Evolutionary conservation across 1,284 basidiomycete species (phyloP).

Genomic region (Cutaneotrichosporon sp.): DNA sequence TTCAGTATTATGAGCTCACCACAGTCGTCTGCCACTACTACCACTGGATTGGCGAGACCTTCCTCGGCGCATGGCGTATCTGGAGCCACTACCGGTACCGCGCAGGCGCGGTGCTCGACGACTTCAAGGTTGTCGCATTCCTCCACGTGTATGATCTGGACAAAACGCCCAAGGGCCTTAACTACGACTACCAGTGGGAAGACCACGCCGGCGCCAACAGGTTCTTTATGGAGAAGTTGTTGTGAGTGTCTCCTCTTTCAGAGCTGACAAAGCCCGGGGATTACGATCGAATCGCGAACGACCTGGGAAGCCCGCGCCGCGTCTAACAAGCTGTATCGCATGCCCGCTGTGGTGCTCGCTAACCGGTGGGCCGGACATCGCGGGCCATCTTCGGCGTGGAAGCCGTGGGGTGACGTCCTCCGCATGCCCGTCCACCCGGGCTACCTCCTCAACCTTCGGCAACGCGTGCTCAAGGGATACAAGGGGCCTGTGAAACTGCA

Average conservation of each 20-base stretch:
- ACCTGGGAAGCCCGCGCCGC: constrained; percentile 28
- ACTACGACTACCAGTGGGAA: constrained; percentile 24
- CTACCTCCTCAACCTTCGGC: constrained; percentile 34
- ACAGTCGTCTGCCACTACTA: constrained; percentile 24
- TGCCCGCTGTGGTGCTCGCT: constrained; percentile 27
- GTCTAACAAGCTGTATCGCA: constrained; percentile 24
- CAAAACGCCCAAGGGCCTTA: constrained; percentile 21
- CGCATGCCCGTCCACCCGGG: constrained; percentile 31
- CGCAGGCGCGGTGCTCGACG: constrained; percentile 24
- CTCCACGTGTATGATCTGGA: constrained; percentile 18
- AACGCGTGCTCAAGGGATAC: constrained; percentile 28
- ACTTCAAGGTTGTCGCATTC: constrained; percentile 33
- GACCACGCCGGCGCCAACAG: constrained; percentile 40
- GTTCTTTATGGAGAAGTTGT: constrained; percentile 35
- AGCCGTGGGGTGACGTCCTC: constrained; percentile 39
- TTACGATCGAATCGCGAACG: constrained; percentile 22
- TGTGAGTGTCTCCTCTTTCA: constrained; percentile 27
- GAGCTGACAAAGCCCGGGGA: constrained; percentile 23
- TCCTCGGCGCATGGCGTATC: constrained; percentile 38
- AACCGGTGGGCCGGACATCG: constrained; percentile 31
- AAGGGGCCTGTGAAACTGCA: constrained; percentile 15
- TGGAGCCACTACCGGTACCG: constrained; percentile 30
- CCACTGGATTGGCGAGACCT: constrained; percentile 43
- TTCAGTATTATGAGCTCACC: not conserved
- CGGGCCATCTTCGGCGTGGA: constrained; percentile 29